Evolutionary conservation across 1,284 basidiomycete genomes (phyloP), one percentile per base, ranked within the genome.

Genomic region (Ustilago tritici): DNA sequence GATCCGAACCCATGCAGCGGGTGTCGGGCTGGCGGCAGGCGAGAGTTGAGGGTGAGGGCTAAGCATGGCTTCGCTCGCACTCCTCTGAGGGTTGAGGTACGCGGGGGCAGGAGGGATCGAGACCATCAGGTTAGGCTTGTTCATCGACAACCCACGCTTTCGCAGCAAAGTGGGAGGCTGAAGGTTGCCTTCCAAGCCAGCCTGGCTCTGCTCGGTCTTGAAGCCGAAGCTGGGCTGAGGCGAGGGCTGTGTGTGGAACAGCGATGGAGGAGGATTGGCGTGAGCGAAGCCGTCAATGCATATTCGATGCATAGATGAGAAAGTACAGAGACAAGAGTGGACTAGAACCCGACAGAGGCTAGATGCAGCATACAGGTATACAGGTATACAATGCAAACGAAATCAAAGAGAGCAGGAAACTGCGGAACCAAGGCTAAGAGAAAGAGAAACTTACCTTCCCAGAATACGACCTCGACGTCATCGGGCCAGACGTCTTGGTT

Each of bases 381-480:
- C 23, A 32, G 14, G 28, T n/a, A 28, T 19, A 34, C 36, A 23
- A 35, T 49, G 34, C 6, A 49, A 5, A 46, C 17, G 17, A 57
- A 31, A 17, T 23, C 4, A 14, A 4, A 46, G 23, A 41, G 32
- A 35, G n/a, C 11, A 34, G 31, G 9, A 15, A 4, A 34, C 10
- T 23, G 38, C 38, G 54, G 23, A 41, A 14, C 38, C 11, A 34
- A 40, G 10, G 31, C 9, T 28, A 40, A 15, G 32, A 12, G 35
- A 4, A 54, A 47, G 56, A 28, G 38, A 34, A 23, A 72, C 86
- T 70, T 58, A 85, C 87, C 86, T 64, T 85, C 84, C 70, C 86
- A 85, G 70, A 88, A 88, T 34, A 87, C 87, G 1, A 87, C 86
- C 67, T 88, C 87, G 53, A 87, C 85, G 46, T 87, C 86, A 23